These are phyloP conservation scores for Anthracocystis walkeri DNA, from an alignment of 1,284 basidiomycete genomes.

Conservation along the genomic window DNA sequence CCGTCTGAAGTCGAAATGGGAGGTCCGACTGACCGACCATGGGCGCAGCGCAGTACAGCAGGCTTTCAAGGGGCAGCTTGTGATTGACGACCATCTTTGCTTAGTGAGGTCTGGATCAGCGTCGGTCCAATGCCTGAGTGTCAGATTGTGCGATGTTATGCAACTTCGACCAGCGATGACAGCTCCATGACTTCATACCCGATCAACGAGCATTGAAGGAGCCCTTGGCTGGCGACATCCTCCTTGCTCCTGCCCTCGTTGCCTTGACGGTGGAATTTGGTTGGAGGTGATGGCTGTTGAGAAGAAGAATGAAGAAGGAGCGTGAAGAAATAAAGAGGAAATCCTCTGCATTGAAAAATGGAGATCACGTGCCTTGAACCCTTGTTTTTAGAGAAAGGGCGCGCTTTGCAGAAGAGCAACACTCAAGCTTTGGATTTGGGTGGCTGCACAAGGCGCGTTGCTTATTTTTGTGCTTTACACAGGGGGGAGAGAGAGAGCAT, in stretches of 20 bases:
- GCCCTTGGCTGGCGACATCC: no score
- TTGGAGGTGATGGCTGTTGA: not conserved
- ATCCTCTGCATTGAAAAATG: slow-evolving; percentile 2
- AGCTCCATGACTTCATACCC: not conserved
- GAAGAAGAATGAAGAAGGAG: not conserved
- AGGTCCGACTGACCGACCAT: slow-evolving; percentile 66
- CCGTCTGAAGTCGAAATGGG: slow-evolving; percentile 57
- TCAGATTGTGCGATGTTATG: not conserved
- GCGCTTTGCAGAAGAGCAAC: slow-evolving; percentile 38
- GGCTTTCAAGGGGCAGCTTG: slow-evolving; percentile 33
- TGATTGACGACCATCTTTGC: slow-evolving; percentile 22
- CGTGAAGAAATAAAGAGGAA: not conserved
- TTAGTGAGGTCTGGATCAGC: not conserved
- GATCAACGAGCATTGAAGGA: not conserved
- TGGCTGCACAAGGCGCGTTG: slow-evolving; percentile 13
- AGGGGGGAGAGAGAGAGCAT: not conserved
- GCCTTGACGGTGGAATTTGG: not conserved
- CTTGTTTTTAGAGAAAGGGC: not conserved
- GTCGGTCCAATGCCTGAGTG: not conserved
- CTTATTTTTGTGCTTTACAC: not conserved
- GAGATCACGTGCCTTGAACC: slow-evolving; percentile 29
- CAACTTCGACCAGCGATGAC: not conserved
- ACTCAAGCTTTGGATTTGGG: slow-evolving; percentile 2
- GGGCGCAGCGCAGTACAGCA: slow-evolving; percentile 55
- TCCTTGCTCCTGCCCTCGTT: not conserved